Base-by-base conservation (phyloP, 176 grass and related monocot genomes). In the Aegilops sharonensis region DNA sequence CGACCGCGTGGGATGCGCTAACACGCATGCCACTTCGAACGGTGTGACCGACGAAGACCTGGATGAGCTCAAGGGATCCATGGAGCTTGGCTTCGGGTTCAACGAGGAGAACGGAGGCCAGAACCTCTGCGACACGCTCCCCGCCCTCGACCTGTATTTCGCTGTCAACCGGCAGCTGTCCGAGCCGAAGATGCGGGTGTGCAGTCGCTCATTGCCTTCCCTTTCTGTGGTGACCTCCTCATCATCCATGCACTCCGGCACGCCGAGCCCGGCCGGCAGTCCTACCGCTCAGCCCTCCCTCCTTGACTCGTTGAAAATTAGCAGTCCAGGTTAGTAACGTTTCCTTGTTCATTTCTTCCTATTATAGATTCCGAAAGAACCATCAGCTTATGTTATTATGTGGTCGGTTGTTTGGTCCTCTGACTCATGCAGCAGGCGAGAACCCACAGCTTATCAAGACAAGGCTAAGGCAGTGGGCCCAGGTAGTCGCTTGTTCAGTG, bases 101-200 rank as follows among this genome's bases (percentile, higher is more conserved):
- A 79, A 93, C 0, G 88, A 90, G 78, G 65, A 88, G 21, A 85
- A 85, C 13, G 88, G 91, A 0, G 88, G 88, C 0, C 85, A 88
- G n/a, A 27, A 88, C 73, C 91, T 93, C 9, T 90, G 91, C 23
- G 88, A 93, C 60, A 93, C 91, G 9, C 88, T 93, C 21, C 91
- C 88, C 0, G 88, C 91, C 82, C 82, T 93, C 6, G 85, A 93
- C 13, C 67, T 93, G 9, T 93, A 93, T 27, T 93, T 93, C 5
- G 85, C 88, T 17, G 29, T 93, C 32, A 93, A 90, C 45, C 78
- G 88, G 8, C 85, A 90, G 18, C 18, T 93, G 2, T 90, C 85
- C 0, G 82, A 90, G 64, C 85, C 91, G 14, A 93, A 70, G 72
- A 36, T 93, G 45, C 81, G 78, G n/a, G 48, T 27, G 52, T 85